Evolutionary conservation across 441 rosid genomes (phyloP).

Genomic region (Sinapis alba): DNA sequence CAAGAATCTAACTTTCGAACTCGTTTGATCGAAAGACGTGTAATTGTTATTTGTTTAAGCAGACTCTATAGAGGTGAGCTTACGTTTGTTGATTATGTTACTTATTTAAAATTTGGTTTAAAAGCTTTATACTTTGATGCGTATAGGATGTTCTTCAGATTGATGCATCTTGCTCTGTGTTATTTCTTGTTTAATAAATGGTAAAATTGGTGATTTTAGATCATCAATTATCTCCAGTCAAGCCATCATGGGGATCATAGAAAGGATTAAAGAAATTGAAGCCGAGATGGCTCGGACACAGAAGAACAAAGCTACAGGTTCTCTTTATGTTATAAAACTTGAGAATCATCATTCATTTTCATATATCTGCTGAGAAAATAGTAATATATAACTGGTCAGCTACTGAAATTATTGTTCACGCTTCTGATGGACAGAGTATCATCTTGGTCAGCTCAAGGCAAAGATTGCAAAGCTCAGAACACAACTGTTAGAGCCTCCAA

Average conservation of each 20-base stretch:
- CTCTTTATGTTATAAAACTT: no score
- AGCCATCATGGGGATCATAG: conserved; percentile 75
- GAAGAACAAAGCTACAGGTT: conserved; percentile 96
- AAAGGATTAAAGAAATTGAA: conserved; percentile 91
- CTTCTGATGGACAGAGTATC: conserved; percentile 65
- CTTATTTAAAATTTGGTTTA: background rate
- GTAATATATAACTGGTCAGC: background rate
- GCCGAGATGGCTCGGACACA: conserved; percentile 98
- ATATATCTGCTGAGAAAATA: background rate
- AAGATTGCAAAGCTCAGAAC: conserved; percentile 98
- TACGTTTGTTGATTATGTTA: background rate
- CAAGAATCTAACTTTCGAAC: background rate
- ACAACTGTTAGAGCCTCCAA: conserved; percentile 94
- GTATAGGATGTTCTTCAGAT: background rate
- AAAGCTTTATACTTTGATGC: background rate
- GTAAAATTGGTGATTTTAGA: background rate
- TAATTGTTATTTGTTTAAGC: background rate
- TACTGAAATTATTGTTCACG: background rate
- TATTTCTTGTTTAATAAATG: background rate
- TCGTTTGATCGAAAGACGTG: background rate
- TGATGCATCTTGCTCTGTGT: background rate
- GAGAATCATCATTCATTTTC: background rate
- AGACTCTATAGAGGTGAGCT: conserved; percentile 3
- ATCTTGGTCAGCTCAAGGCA: conserved; percentile 99
- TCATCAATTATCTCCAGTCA: conserved; percentile 2